Evolutionary conservation across 345 rosid species (phyloP).

Genomic region (Nasturtium officinale): DNA sequence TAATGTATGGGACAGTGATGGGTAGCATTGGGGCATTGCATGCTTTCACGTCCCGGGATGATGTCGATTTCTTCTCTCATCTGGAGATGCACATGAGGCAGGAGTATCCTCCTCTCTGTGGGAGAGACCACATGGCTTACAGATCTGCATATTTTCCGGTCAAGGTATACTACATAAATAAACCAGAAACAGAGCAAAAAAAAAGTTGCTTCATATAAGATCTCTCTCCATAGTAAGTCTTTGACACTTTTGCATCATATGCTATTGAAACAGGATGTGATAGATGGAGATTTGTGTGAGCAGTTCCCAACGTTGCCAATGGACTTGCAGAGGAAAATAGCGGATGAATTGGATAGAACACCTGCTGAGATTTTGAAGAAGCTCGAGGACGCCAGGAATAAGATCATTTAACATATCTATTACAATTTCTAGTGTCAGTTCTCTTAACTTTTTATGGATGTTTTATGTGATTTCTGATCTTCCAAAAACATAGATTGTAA

Average conservation of each 20-base stretch:
- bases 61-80: conserved; percentile 96
- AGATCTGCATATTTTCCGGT: conserved; percentile 98
- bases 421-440: neutral
- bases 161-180: conserved; percentile 52
- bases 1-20: conserved; percentile 94
- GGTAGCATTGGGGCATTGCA: conserved; percentile 92
- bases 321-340: conserved; percentile 89
- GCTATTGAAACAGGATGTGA: conserved; percentile 72
- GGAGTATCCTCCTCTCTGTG: conserved; percentile 89
- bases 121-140: conserved; percentile 65
- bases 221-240: neutral
- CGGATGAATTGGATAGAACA: conserved; percentile 91
- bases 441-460: too few relatives aligned
- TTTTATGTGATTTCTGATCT: too few relatives aligned
- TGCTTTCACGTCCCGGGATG: conserved; percentile 92
- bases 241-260: neutral
- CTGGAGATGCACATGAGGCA: conserved; percentile 98
- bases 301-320: conserved; percentile 89
- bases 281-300: conserved; percentile 97
- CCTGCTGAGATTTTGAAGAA: conserved; percentile 97
- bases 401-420: conserved; percentile 50
- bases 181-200: neutral
- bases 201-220: neutral
- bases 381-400: conserved; percentile 90
- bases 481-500: too few relatives aligned